These are phyloP conservation scores for Stagonosporopsis cucurbitacearum DNA, from an alignment of 2,329 filamentous ascomycete species.

Conservation along the genomic window DNA sequence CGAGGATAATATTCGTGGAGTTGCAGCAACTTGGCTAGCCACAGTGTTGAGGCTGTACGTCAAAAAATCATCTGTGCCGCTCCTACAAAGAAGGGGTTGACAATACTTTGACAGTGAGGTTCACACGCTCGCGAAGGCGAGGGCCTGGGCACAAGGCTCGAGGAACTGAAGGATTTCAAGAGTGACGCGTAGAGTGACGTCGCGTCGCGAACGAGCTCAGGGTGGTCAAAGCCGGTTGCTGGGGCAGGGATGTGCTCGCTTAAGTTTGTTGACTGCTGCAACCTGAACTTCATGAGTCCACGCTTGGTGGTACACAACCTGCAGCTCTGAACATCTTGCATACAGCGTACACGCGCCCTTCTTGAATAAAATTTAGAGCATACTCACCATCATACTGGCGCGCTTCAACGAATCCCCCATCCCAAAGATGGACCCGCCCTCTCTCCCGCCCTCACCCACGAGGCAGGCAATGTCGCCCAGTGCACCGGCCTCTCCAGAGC, in stretches of 20 bases:
- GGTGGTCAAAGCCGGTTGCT: constrained; percentile 33
- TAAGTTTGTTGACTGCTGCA: constrained; percentile 38
- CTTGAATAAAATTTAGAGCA: not conserved
- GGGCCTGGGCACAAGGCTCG: too few relatives aligned
- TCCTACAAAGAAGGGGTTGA: not conserved
- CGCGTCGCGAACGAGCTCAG: constrained; percentile 9
- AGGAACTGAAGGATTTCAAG: not conserved
- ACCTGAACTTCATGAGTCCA: constrained; percentile 17
- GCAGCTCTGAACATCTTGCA: constrained; percentile 18
- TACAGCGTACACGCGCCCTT: constrained; percentile 12
- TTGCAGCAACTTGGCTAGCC: too few relatives aligned
- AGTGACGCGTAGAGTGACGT: constrained; percentile 2
- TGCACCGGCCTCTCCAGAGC: constrained; percentile 69
- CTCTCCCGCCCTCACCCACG: constrained; percentile 50
- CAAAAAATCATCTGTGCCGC: not conserved
- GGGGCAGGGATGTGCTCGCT: constrained; percentile 26
- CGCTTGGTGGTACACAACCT: constrained; percentile 16
- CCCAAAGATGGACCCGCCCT: constrained; percentile 35
- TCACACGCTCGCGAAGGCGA: not conserved
- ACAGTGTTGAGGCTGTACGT: too few relatives aligned
- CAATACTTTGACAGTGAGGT: too few relatives aligned
- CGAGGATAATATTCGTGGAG: not conserved
- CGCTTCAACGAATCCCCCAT: constrained; percentile 46
- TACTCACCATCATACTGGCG: constrained; percentile 45
- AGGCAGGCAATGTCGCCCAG: constrained; percentile 63